Evolutionary conservation across 805 yeast genomes (phyloP).

Genomic region (Candida mattraensis): DNA sequence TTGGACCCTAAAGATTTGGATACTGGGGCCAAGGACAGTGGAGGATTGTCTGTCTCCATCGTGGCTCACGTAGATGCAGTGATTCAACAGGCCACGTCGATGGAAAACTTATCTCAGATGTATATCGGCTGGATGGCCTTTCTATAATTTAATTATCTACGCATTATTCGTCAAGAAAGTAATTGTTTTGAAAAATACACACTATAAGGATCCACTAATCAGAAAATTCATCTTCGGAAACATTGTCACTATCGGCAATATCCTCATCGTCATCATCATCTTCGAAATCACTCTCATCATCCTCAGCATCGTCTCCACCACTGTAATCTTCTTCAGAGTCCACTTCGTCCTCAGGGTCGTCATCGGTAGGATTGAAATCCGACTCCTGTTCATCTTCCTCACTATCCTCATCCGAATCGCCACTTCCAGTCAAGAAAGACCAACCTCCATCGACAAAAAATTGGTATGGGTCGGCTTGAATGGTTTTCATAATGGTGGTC

Average conservation of each 20-base stretch:
- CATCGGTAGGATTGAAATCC: slow-evolving; percentile 63
- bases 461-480: slow-evolving; percentile 88
- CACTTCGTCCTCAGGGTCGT: slow-evolving; percentile 57
- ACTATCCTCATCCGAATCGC: slow-evolving; percentile 70
- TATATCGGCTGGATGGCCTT: slow-evolving; percentile 92
- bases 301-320: slow-evolving; percentile 26
- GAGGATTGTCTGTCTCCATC: slow-evolving; percentile 81
- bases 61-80: slow-evolving; percentile 91
- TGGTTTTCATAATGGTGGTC: slow-evolving; percentile 93
- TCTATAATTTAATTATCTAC: slow-evolving; percentile 37
- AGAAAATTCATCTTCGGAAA: slow-evolving; percentile 33
- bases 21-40: slow-evolving; percentile 36
- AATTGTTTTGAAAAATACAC: slow-evolving; percentile 1
- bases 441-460: slow-evolving; percentile 96
- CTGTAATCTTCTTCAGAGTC: slow-evolving; percentile 32
- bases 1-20: slow-evolving; percentile 59
- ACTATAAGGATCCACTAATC: too few relatives aligned
- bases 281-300: slow-evolving; percentile 24
- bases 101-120: slow-evolving; percentile 76
- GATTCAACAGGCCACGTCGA: slow-evolving; percentile 76
- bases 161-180: slow-evolving; percentile 1
- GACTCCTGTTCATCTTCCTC: slow-evolving; percentile 68
- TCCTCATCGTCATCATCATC: slow-evolving; percentile 28
- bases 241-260: slow-evolving; percentile 29
- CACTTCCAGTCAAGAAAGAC: slow-evolving; percentile 88